These are phyloP conservation scores for Amanita exitialis DNA, from an alignment of 768 basidiomycete genomes.

Conservation along the genomic window DNA sequence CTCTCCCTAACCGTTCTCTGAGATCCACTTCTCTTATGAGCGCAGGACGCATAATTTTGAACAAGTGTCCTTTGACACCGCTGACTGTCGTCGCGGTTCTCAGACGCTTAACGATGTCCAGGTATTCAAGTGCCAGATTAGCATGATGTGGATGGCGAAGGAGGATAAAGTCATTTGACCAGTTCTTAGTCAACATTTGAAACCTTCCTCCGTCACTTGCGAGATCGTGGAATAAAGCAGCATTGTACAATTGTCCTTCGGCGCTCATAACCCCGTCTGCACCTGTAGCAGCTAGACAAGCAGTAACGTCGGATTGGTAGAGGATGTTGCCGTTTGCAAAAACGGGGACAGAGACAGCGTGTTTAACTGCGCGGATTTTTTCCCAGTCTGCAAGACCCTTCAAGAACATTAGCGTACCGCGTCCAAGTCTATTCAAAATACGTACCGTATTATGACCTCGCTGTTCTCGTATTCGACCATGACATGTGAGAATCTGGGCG, in stretches of 20 bases:
- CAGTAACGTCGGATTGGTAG: conserved; percentile 71
- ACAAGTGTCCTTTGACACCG: conserved; percentile 87
- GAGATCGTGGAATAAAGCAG: conserved; percentile 55
- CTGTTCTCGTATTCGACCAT: conserved; percentile 87
- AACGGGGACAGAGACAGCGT: conserved; percentile 84
- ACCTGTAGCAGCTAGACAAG: conserved; percentile 76
- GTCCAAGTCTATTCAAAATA: background rate
- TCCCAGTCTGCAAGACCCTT: conserved; percentile 84
- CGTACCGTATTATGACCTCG: conserved; percentile 73
- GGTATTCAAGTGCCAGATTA: conserved; percentile 76
- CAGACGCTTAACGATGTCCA: conserved; percentile 63
- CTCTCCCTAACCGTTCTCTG: conserved; percentile 57
- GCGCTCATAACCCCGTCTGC: conserved; percentile 93
- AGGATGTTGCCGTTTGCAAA: conserved; percentile 97
- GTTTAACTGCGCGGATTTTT: conserved; percentile 85
- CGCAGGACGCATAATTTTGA: conserved; percentile 82
- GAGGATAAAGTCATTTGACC: conserved; percentile 23
- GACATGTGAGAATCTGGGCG: conserved; percentile 90
- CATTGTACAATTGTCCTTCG: conserved; percentile 91
- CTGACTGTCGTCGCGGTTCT: conserved; percentile 63
- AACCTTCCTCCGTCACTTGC: conserved; percentile 7
- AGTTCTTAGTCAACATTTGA: conserved; percentile 7
- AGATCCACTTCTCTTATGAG: conserved; percentile 59
- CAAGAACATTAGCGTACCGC: background rate
- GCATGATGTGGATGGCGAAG: conserved; percentile 46